Conservation (phyloP, 176 grass and related monocot genomes). For the Phyllostachys edulis region DNA sequence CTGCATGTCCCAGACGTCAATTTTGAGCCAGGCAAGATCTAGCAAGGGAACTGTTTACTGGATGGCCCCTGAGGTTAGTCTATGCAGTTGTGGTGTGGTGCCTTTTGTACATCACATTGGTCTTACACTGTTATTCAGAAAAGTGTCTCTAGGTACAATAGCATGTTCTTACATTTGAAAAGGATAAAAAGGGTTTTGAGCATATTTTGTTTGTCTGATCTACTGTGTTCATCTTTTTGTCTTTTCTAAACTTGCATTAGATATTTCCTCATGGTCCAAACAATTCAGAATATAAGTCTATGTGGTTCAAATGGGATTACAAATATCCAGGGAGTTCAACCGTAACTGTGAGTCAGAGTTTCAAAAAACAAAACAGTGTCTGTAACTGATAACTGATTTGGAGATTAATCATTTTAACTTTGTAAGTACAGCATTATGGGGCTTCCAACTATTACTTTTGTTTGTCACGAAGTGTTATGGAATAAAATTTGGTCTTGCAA, state of each 20-base stretch:
- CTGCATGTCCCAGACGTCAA: constrained; percentile 52
- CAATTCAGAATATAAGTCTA: neutral
- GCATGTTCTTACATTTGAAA: neutral
- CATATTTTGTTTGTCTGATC: neutral
- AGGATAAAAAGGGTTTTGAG: neutral
- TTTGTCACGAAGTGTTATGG: neutral
- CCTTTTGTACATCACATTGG: constrained; percentile 4
- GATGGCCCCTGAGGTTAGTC: constrained; percentile 96
- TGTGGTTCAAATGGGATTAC: neutral
- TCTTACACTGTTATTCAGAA: neutral
- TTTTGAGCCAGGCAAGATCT: constrained; percentile 70
- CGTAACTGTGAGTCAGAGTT: neutral
- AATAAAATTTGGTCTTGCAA: neutral
- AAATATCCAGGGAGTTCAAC: neutral
- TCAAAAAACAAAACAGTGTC: neutral
- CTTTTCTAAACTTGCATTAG: neutral
- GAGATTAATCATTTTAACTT: neutral
- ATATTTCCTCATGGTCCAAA: neutral
- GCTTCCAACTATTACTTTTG: neutral
- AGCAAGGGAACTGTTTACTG: constrained; percentile 93
- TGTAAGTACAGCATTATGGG: neutral
- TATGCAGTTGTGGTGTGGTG: neutral
- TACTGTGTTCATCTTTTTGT: neutral
- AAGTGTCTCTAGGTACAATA: neutral
- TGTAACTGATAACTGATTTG: constrained; percentile 1